phyloP scores from a whole-genome alignment of 495 filamentous ascomycete species.

The Penicillium desertorum region DNA sequence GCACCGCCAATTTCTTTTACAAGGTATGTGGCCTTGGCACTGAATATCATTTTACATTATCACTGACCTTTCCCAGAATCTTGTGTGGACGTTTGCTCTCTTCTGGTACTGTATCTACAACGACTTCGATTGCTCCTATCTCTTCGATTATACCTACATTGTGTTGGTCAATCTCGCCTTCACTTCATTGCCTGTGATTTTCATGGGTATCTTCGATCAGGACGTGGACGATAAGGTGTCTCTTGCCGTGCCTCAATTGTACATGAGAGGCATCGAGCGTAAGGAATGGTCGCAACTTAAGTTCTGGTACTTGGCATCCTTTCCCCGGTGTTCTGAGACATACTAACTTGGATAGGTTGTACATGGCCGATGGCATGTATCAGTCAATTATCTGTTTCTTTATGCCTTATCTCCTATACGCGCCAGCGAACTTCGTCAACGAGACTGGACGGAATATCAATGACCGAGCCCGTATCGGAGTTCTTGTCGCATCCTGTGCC shows the following conservation, averaged over 20 bases:
- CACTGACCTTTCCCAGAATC: slow-evolving; percentile 58
- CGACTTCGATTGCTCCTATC: slow-evolving; percentile 92
- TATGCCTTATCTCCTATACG: slow-evolving; percentile 81
- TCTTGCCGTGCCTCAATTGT: slow-evolving; percentile 90
- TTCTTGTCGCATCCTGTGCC: slow-evolving; percentile 74
- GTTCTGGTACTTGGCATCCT: slow-evolving; percentile 69
- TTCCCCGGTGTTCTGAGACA: neutral
- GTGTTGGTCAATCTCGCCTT: slow-evolving; percentile 95
- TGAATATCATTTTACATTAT: slow-evolving; percentile 11
- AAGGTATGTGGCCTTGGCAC: slow-evolving; percentile 55
- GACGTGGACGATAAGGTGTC: slow-evolving; percentile 95
- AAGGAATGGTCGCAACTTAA: slow-evolving; percentile 96
- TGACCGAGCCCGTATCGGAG: slow-evolving; percentile 78
- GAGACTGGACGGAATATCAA: slow-evolving; percentile 66
- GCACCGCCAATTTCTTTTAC: slow-evolving; percentile 99
- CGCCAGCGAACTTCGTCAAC: slow-evolving; percentile 63
- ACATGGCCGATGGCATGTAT: slow-evolving; percentile 94
- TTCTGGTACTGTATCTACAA: slow-evolving; percentile 98
- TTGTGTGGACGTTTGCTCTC: slow-evolving; percentile 95
- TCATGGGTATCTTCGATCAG: slow-evolving; percentile 97
- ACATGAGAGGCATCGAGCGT: slow-evolving; percentile 92
- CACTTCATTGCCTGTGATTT: slow-evolving; percentile 90
- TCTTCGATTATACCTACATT: slow-evolving; percentile 98
- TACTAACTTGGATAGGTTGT: slow-evolving; percentile 60
- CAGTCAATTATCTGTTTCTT: slow-evolving; percentile 92